Evolutionary conservation across 768 basidiomycete genomes (phyloP).

Genomic region (Boletus sp.): DNA sequence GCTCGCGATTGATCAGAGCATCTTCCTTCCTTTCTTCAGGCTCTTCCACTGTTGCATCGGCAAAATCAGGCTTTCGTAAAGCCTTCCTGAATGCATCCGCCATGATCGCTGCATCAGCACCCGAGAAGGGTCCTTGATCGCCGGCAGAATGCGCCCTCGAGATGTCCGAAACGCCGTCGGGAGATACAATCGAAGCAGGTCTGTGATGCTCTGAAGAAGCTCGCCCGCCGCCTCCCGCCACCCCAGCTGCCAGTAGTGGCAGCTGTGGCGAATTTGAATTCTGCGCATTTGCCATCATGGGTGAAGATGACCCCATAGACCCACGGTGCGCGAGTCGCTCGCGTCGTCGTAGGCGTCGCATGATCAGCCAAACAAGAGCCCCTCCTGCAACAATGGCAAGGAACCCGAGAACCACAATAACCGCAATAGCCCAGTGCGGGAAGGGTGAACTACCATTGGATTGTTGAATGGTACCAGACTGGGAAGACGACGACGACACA

Average conservation of each 20-base stretch:
- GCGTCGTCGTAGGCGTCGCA: slow-evolving; percentile 62
- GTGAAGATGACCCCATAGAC: slow-evolving; percentile 76
- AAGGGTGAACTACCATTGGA: slow-evolving; percentile 42
- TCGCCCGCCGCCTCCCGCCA: slow-evolving; percentile 32
- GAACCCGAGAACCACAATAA: slow-evolving; percentile 83
- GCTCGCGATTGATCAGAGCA: slow-evolving; percentile 56
- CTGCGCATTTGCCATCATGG: slow-evolving; percentile 73
- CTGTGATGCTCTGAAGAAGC: slow-evolving; percentile 32
- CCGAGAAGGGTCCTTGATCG: slow-evolving; percentile 70
- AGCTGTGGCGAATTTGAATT: slow-evolving; percentile 41
- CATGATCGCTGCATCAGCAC: slow-evolving; percentile 88
- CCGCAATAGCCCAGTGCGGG: slow-evolving; percentile 89
- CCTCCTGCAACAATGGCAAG: slow-evolving; percentile 72
- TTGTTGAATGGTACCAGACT: slow-evolving; percentile 46
- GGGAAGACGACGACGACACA: slow-evolving; percentile 15
- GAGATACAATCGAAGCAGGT: slow-evolving; percentile 43
- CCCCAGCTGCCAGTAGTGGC: slow-evolving; percentile 41
- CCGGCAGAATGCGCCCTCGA: slow-evolving; percentile 58
- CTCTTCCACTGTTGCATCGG: slow-evolving; percentile 65
- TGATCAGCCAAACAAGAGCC: slow-evolving; percentile 66
- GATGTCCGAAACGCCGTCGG: slow-evolving; percentile 73
- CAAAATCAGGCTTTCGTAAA: slow-evolving; percentile 85
- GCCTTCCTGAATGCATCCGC: slow-evolving; percentile 89
- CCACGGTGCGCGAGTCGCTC: slow-evolving; percentile 54
- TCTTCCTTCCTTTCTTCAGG: slow-evolving; percentile 41